phyloP scores from a whole-genome alignment of 2,329 filamentous ascomycete genomes.

The Endothia cerciana region DNA sequence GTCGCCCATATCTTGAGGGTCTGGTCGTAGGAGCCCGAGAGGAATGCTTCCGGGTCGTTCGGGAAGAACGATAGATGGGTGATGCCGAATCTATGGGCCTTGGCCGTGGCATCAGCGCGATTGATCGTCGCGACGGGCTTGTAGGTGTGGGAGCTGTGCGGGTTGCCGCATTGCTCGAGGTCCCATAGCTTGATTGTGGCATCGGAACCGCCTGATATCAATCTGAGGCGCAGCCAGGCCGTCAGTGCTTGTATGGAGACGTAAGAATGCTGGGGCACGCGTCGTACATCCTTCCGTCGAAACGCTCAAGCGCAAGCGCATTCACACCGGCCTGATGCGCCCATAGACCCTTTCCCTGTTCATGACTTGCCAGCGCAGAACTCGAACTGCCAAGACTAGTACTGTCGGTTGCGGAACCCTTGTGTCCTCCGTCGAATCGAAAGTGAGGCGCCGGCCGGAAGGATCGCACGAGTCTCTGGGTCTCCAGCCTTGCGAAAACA shows the following conservation, averaged over 20 bases:
- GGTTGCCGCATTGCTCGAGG: slow-evolving; percentile 64
- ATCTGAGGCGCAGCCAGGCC: slow-evolving; percentile 47
- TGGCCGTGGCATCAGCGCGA: slow-evolving; percentile 41
- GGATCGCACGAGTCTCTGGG: slow-evolving; percentile 67
- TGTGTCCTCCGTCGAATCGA: slow-evolving; percentile 69
- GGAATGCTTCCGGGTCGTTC: slow-evolving; percentile 75
- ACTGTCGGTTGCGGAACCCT: slow-evolving; percentile 37
- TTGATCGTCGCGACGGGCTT: slow-evolving; percentile 57
- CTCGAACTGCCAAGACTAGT: slow-evolving; percentile 32
- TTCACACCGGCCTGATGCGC: slow-evolving; percentile 82
- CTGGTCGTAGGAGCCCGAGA: slow-evolving; percentile 79
- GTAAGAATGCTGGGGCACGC: background rate
- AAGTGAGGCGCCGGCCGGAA: slow-evolving; percentile 69
- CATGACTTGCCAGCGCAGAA: slow-evolving; percentile 32
- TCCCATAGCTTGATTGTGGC: slow-evolving; percentile 87
- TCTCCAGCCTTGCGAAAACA: slow-evolving; percentile 67
- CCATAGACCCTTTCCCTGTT: slow-evolving; percentile 48
- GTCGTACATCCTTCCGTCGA: slow-evolving; percentile 74
- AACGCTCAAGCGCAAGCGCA: slow-evolving; percentile 77
- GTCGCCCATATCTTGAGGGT: slow-evolving; percentile 77
- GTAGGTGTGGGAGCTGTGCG: slow-evolving; percentile 52
- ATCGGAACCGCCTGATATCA: slow-evolving; percentile 85
- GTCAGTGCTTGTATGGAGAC: slow-evolving; percentile 13
- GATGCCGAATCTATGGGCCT: slow-evolving; percentile 68
- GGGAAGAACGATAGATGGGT: slow-evolving; percentile 79